Percentiles rank a stretch among this genome's conserved stretches.
Evolutionary conservation across 306 rosid species (phyloP).

Genomic region (Malus sieversii): DNA sequence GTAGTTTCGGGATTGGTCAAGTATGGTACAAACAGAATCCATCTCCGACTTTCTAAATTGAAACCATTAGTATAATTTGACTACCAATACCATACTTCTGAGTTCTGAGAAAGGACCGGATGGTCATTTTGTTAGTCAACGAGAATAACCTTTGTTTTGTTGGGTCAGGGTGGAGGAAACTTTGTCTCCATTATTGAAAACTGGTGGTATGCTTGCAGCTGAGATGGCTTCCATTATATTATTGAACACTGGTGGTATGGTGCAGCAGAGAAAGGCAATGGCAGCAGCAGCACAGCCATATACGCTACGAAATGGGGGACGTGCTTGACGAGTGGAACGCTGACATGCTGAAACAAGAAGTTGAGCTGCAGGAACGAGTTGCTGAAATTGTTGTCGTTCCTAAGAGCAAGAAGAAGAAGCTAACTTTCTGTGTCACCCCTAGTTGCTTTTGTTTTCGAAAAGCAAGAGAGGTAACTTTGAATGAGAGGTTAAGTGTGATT

Average conservation of each 20-base stretch:
- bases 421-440: not conserved
- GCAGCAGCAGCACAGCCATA: not conserved
- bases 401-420: not conserved
- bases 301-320: not conserved
- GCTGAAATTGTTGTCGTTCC: too few relatives aligned
- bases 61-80: not conserved
- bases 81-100: not conserved
- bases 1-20: too few relatives aligned
- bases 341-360: too few relatives aligned
- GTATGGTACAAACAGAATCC: too few relatives aligned
- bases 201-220: not conserved
- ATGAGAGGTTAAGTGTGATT: not conserved
- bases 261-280: not conserved
- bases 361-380: too few relatives aligned
- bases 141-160: not conserved
- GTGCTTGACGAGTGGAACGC: not conserved
- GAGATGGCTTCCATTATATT: not conserved
- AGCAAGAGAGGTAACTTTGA: not conserved
- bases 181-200: not conserved
- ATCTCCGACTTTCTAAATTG: too few relatives aligned
- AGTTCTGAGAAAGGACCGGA: not conserved
- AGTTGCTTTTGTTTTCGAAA: not conserved
- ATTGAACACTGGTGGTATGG: too few relatives aligned
- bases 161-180: not conserved
- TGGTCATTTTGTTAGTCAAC: constrained; percentile 28